Evolutionary conservation across 2,329 filamentous ascomycete genomes (phyloP).

Genomic region (Zelopaecilomyces penicillatus): DNA sequence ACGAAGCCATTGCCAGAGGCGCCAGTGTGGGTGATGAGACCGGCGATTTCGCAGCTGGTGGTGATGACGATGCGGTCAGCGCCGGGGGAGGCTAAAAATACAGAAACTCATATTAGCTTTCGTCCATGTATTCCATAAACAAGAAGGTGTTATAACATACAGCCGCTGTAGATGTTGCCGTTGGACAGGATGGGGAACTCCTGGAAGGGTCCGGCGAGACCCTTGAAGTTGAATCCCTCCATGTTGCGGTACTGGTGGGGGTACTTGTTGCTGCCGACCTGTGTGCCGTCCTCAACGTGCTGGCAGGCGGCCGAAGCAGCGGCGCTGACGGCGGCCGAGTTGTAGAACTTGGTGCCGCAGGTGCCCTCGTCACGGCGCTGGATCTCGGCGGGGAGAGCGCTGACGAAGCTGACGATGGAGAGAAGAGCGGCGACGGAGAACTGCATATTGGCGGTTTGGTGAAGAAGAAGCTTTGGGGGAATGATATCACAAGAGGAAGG

Average conservation of each 20-base stretch:
- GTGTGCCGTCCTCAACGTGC: slow-evolving; percentile 14
- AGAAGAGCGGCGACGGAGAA: slow-evolving; percentile 18
- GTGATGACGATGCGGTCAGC: slow-evolving; percentile 58
- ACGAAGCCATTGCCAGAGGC: slow-evolving; percentile 62
- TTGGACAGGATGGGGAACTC: slow-evolving; percentile 29
- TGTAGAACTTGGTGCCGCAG: slow-evolving; percentile 24
- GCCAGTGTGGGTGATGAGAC: slow-evolving; percentile 62
- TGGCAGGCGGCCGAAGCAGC: slow-evolving; percentile 21
- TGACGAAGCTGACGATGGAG: slow-evolving; percentile 19
- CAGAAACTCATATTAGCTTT: not conserved
- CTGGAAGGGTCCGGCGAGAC: slow-evolving; percentile 26
- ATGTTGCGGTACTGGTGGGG: slow-evolving; percentile 32
- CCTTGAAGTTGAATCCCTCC: slow-evolving; percentile 27
- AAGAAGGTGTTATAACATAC: slow-evolving; percentile 11
- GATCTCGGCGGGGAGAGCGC: slow-evolving; percentile 18
- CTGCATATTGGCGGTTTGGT: slow-evolving; percentile 15
- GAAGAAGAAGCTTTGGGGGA: slow-evolving; percentile 1
- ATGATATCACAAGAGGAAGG: not conserved
- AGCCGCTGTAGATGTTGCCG: slow-evolving; percentile 26
- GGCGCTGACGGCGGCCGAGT: slow-evolving; percentile 17
- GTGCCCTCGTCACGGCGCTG: slow-evolving; percentile 17
- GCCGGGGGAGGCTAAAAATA: slow-evolving; percentile 38
- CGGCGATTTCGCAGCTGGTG: slow-evolving; percentile 45
- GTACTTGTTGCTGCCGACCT: slow-evolving; percentile 23
- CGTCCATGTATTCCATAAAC: not conserved